Percentiles rank a stretch among this genome's conserved stretches.
phyloP scores from a whole-genome alignment of 1,139 yeast genomes.

The Arxiozyma telluris region DNA sequence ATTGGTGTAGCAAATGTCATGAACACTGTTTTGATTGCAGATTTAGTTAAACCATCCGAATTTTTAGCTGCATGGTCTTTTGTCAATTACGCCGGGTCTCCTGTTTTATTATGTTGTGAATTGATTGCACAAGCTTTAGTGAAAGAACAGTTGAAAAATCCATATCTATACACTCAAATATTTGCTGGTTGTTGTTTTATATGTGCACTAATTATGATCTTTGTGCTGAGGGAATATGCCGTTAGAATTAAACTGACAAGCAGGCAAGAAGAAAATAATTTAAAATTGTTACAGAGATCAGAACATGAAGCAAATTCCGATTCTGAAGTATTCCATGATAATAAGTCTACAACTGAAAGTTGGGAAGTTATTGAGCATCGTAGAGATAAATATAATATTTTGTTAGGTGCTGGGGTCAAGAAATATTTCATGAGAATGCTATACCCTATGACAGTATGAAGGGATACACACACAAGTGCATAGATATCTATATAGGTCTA shows the following conservation, averaged over 20 bases:
- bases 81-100: conserved; percentile 41
- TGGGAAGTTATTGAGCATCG: conserved; percentile 15
- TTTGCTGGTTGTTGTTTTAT: conserved; percentile 46
- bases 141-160: conserved; percentile 30
- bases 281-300: conserved; percentile 6
- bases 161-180: conserved; percentile 51
- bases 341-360: neutral
- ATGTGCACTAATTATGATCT: conserved; percentile 29
- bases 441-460: conserved; percentile 34
- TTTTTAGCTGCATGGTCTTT: conserved; percentile 56
- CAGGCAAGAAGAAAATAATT: conserved; percentile 9
- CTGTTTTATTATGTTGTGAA: conserved; percentile 41
- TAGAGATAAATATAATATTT: conserved; percentile 21
- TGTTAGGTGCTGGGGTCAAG: conserved; percentile 21
- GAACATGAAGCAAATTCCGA: conserved; percentile 1
- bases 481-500: too few relatives aligned
- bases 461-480: too few relatives aligned
- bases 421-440: conserved; percentile 31
- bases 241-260: conserved; percentile 27
- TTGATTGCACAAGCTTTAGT: conserved; percentile 45
- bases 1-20: conserved; percentile 59
- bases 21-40: conserved; percentile 53
- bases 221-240: conserved; percentile 37
- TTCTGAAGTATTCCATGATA: conserved; percentile 5
- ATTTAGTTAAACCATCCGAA: conserved; percentile 39